Evolutionary conservation across 2,329 filamentous ascomycete genomes (phyloP), one percentile per base, ranked within the genome.

Genomic region (Fusarium algeriense): DNA sequence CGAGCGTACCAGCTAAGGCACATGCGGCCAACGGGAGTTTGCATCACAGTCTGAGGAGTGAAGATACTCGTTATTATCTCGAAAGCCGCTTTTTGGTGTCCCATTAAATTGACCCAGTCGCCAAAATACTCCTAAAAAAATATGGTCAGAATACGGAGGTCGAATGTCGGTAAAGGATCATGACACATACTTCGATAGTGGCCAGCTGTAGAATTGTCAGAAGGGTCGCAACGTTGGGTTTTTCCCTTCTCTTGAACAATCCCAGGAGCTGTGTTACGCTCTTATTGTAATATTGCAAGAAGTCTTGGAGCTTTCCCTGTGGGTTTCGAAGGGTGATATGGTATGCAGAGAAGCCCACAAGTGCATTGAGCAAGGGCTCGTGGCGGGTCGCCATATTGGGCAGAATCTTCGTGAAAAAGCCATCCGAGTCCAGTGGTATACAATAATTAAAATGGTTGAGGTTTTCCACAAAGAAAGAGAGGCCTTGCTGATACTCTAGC

Each of bases 61-160:
- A 94, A 95, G 1, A 98, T 83, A 45, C 91, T 89, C 3, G 87
- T 92, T 48, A 98, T 83, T 75, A 98, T 91, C 70, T 93, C 90
- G 77, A 92, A 89, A 1, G 96, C 96, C 14, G 95, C 96, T 78
- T 92, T 94, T 79, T 98, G 95, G 79, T 98, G 96, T 26, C 94
- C 93, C 81, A 96, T 91, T 19, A 98, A 85, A 76, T 97, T 98
- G 57, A 97, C 90, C 94, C 94, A 98, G 78, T 99, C 96, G 15
- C 96, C 96, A 48, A 98, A 86, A 76, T 94, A 97, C 82, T 98
- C 96, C 94, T 97, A 76, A 46, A 76, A 46, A 30, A 32, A 34
- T 45, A 40, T 20, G n/a, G 46, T 73, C 30, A 69, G 68, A 23
- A 62, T 34, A 30, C 46, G 52, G 69, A 48, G 19, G 60, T 20